A percentile compares a stretch with the other conserved stretches of the same genome.
These are phyloP conservation scores for Rhytidiadelphus loreus DNA, from an alignment of 225 moss, liverwort and hornwort species.

Conservation along the genomic window DNA sequence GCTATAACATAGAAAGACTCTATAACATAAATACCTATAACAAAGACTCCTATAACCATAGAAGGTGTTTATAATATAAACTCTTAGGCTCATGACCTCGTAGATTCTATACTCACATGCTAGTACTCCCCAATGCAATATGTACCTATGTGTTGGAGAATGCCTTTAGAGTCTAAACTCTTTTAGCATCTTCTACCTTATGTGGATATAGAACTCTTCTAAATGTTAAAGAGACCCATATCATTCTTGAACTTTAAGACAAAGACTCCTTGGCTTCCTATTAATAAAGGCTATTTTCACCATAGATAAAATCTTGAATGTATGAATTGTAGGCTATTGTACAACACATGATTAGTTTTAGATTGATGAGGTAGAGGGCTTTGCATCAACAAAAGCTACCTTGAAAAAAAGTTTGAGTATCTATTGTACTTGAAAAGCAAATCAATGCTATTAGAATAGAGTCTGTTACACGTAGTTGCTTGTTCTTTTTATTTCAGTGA, in stretches of 20 bases:
- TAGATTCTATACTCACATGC: no score
- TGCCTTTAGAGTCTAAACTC: not conserved
- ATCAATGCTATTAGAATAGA: not conserved
- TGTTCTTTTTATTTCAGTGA: not conserved
- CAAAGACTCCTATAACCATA: no score
- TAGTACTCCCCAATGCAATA: not conserved
- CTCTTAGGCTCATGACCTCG: no score
- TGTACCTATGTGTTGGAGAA: fast-evolving
- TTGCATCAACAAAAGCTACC: not conserved
- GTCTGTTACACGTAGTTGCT: not conserved
- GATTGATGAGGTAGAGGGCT: fast-evolving
- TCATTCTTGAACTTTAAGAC: not conserved
- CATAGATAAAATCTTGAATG: not conserved
- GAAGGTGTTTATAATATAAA: no score
- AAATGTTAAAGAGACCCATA: not conserved
- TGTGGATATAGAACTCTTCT: not conserved
- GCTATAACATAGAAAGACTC: no score
- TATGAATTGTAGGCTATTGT: not conserved
- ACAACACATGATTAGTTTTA: not conserved
- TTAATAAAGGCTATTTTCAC: not conserved
- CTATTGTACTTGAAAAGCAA: not conserved
- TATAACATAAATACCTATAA: no score
- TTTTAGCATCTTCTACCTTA: not conserved
- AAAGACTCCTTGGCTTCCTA: fast-evolving
- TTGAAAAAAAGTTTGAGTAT: fast-evolving